These are phyloP conservation scores for Aspergillus ellipticus DNA, from an alignment of 495 filamentous ascomycete genomes.

Conservation along the genomic window DNA sequence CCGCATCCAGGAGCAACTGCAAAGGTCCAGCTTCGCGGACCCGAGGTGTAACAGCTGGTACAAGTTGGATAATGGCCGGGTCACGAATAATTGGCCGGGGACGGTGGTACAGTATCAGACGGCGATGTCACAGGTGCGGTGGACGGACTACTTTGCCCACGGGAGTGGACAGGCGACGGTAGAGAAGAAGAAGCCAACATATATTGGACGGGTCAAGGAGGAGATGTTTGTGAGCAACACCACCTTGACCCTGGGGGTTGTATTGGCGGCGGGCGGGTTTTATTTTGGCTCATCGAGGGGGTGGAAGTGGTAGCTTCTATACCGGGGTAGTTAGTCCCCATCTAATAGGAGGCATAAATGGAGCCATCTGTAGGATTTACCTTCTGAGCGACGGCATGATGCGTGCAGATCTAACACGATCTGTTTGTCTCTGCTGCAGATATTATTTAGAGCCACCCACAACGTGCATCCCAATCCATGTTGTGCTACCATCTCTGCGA, in stretches of 20 bases:
- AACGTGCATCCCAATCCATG: too few species aligned
- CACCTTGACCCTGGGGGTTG: conserved; percentile 28
- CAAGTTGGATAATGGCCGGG: conserved; percentile 48
- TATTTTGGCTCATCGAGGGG: neutral
- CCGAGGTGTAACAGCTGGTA: conserved; percentile 55
- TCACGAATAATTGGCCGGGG: conserved; percentile 56
- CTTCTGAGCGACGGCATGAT: too few species aligned
- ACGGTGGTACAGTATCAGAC: conserved; percentile 51
- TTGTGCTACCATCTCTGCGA: too few species aligned
- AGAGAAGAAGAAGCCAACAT: conserved; percentile 27
- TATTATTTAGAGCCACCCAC: too few species aligned
- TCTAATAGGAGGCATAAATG: too few species aligned
- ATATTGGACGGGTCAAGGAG: conserved; percentile 41
- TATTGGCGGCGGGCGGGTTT: conserved; percentile 17
- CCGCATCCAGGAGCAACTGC: conserved; percentile 41
- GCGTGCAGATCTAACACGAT: too few species aligned
- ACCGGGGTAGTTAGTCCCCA: too few species aligned
- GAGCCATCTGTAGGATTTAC: too few species aligned
- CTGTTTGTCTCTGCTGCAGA: too few species aligned
- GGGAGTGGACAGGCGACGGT: conserved; percentile 33
- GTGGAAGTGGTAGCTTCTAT: neutral
- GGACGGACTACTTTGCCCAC: conserved; percentile 45
- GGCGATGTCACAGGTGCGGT: conserved; percentile 37
- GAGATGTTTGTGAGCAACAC: conserved; percentile 35
- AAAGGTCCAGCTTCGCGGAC: conserved; percentile 47